Evolutionary conservation across 2,329 filamentous ascomycete species (phyloP), one percentile per base, ranked within the genome.

Genomic region (Pezizomycotina sp.): DNA sequence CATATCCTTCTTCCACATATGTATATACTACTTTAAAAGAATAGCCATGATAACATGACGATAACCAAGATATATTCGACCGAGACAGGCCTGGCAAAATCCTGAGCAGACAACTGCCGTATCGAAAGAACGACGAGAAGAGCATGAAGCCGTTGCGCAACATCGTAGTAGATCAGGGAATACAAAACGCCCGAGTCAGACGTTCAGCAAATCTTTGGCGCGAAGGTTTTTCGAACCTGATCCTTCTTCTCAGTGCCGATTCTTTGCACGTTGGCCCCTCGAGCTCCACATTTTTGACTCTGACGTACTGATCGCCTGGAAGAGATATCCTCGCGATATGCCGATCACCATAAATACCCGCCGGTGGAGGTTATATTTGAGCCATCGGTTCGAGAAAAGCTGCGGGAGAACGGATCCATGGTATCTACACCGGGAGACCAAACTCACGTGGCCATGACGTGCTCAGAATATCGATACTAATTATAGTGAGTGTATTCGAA

Each of bases 81-180:
- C n/a, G n/a, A 86, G 80, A 64, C 93, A 86, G 86, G 84, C 86
- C 24, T 77, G 91, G 65, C 80, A 80, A 47, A 83, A 95, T 53
- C 71, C 83, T 2, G 77, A 89, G 53, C 56, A 76, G 21, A 84
- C 84, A 4, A 62, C 77, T 21, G 83, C 92, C 54, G 82, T 92
- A 38, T 67, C 77, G 8, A 58, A 65, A 8, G 63, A 67, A 20
- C 65, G 71, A 25, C 65, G 74, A n/a, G n/a, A n/a, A n/a, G n/a
- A n/a, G n/a, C n/a, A n/a, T n/a, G n/a, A n/a, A n/a, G n/a, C n/a
- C n/a, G n/a, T n/a, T n/a, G n/a, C n/a, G n/a, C n/a, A n/a, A n/a
- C n/a, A 62, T 79, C 22, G 61, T 66, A 1, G 53, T 64, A 30
- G 56, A 68, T 50, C 68, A 60, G 0, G 55, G 58, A 34, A 60